A percentile compares a stretch with the other conserved stretches of the same genome.
phyloP scores from a whole-genome alignment of 345 rosid genomes.

The Excoecaria cochinchinensis region DNA sequence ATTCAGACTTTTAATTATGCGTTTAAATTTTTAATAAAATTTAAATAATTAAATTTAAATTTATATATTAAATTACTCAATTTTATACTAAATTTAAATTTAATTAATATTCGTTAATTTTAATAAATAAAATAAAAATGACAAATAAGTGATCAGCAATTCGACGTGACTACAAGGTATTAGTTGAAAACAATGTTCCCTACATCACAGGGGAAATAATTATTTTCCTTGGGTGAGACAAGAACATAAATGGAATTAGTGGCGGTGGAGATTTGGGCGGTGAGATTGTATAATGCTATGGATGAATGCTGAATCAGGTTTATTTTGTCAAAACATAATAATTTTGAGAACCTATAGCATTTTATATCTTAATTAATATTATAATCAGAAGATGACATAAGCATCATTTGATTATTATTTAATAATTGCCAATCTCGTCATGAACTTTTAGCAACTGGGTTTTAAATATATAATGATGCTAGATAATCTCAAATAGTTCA shows the following conservation, averaged over 20 bases:
- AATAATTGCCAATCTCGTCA: background rate
- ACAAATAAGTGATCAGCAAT: background rate
- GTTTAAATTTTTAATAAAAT: too few relatives aligned
- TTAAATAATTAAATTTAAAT: too few relatives aligned
- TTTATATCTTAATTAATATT: background rate
- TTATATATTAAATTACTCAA: too few relatives aligned
- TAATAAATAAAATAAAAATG: too few relatives aligned
- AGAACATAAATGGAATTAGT: background rate
- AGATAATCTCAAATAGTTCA: background rate
- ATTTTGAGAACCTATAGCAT: background rate
- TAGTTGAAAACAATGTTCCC: background rate
- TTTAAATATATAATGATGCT: background rate
- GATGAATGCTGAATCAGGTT: background rate
- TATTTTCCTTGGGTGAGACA: background rate
- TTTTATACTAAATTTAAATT: too few relatives aligned
- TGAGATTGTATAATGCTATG: background rate
- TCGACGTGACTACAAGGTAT: background rate
- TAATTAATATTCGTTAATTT: too few relatives aligned
- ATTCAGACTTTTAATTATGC: too few relatives aligned
- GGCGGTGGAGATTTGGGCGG: constrained; percentile 35
- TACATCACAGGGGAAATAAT: background rate
- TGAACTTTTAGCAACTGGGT: background rate
- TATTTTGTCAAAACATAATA: constrained; percentile 1
- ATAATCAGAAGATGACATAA: background rate
- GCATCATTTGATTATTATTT: background rate